A percentile compares a stretch with the other conserved stretches of the same genome.
Conservation (phyloP, 2,329 filamentous ascomycete genomes). For the Ustilaginoidea virens region DNA sequence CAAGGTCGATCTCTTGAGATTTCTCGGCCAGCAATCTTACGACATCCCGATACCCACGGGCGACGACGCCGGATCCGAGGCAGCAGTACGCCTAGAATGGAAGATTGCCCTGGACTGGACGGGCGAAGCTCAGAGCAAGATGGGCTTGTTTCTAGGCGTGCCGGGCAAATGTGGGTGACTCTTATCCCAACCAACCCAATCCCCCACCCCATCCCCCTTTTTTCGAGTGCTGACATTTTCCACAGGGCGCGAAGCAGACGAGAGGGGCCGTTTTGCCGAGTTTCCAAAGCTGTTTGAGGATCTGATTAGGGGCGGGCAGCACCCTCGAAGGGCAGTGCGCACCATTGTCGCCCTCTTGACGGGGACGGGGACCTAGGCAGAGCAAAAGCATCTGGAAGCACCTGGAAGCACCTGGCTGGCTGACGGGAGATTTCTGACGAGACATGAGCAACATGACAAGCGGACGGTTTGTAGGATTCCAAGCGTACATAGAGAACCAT, state of each 20-base stretch:
- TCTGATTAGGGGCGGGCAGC: conserved; percentile 38
- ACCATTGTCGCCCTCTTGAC: conserved; percentile 45
- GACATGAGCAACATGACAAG: conserved; percentile 6
- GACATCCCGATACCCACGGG: conserved; percentile 25
- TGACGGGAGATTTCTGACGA: no score
- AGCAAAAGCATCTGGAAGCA: no score
- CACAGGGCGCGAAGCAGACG: conserved; percentile 46
- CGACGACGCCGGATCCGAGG: conserved; percentile 17
- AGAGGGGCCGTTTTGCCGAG: conserved; percentile 36
- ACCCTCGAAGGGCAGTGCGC: conserved; percentile 39
- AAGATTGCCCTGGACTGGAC: conserved; percentile 55
- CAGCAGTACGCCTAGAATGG: conserved; percentile 43
- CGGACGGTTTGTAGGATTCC: background rate
- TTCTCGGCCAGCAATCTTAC: conserved; percentile 35
- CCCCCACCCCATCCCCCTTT: no score
- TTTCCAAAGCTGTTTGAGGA: conserved; percentile 46
- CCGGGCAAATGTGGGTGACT: conserved; percentile 51
- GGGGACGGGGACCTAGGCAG: conserved; percentile 25
- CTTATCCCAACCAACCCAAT: no score
- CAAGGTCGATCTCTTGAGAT: conserved; percentile 31
- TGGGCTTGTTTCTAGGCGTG: conserved; percentile 38
- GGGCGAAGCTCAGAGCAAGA: conserved; percentile 47
- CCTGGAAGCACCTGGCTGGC: no score
- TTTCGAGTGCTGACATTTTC: conserved; percentile 4
- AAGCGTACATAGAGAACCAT: conserved; percentile 1